A percentile compares a stretch with the other conserved stretches of the same genome.
These are phyloP conservation scores for Lantana camara DNA, from an alignment of 257 asterid genomes.

Conservation along the genomic window DNA sequence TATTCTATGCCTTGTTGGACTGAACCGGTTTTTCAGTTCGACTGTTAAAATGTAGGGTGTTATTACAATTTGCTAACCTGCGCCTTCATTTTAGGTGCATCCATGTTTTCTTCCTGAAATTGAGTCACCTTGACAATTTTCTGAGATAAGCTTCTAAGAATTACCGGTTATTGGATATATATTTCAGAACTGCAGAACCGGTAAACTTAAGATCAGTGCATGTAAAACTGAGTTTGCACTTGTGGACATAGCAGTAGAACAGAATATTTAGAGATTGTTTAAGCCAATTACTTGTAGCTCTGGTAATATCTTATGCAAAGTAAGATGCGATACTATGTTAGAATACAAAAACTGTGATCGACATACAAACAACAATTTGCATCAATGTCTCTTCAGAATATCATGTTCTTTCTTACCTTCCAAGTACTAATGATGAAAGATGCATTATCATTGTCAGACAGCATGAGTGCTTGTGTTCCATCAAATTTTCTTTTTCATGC, in stretches of 20 bases:
- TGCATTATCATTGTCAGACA: not conserved
- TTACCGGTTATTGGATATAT: not conserved
- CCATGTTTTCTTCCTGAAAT: conserved; percentile 1
- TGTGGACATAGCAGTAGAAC: not conserved
- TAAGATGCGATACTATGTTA: not conserved
- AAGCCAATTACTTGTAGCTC: not conserved
- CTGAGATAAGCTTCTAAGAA: not conserved
- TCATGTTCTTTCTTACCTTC: not conserved
- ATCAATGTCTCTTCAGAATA: not conserved
- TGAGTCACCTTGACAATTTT: not conserved
- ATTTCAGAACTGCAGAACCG: not conserved
- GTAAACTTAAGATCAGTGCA: not conserved
- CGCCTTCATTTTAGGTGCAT: not conserved
- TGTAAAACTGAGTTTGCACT: not conserved
- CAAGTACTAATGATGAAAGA: not conserved
- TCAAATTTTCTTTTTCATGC: not conserved
- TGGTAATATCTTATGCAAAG: not conserved
- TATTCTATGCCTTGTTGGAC: not conserved
- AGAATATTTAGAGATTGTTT: not conserved
- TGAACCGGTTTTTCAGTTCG: conserved; percentile 11
- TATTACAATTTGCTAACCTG: not conserved
- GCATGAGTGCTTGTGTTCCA: not conserved
- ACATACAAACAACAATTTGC: not conserved
- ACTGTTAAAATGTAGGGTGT: not conserved
- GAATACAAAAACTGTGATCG: not conserved